phyloP scores from a whole-genome alignment of 192 early-diverging fungal species.

The Backusella liffmaniae region DNA sequence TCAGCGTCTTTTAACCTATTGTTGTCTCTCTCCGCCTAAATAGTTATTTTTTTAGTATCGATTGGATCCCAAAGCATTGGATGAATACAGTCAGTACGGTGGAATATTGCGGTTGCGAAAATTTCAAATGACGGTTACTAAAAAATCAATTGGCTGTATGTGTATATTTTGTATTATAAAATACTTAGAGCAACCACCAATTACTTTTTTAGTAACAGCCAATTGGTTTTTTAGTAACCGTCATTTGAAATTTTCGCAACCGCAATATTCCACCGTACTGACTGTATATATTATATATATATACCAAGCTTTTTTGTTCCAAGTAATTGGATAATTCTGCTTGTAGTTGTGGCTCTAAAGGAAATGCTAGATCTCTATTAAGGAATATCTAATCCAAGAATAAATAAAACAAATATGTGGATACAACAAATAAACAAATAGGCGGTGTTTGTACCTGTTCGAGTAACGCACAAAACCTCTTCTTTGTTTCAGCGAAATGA shows the following conservation, averaged over 20 bases:
- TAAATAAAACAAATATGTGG: not conserved
- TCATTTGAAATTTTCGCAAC: too few species aligned
- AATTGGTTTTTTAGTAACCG: too few species aligned
- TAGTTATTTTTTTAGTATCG: not conserved
- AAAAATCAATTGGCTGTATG: too few species aligned
- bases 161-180: too few species aligned
- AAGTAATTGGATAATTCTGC: constrained; percentile 23
- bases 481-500: constrained; percentile 1
- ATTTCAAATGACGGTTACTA: too few species aligned
- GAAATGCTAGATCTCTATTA: not conserved
- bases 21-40: constrained; percentile 15
- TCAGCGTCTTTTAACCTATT: constrained; percentile 14
- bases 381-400: constrained; percentile 11
- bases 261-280: too few species aligned
- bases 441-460: constrained; percentile 1
- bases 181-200: too few species aligned
- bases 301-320: constrained; percentile 20
- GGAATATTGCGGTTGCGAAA: too few species aligned
- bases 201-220: too few species aligned
- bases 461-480: not conserved
- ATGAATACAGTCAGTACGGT: too few species aligned
- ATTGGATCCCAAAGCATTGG: not conserved
- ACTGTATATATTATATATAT: too few species aligned
- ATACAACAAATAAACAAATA: not conserved
- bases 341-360: constrained; percentile 10